Evolutionary conservation across 257 asterid genomes (phyloP).

Genomic region (Linderniella brevidens): DNA sequence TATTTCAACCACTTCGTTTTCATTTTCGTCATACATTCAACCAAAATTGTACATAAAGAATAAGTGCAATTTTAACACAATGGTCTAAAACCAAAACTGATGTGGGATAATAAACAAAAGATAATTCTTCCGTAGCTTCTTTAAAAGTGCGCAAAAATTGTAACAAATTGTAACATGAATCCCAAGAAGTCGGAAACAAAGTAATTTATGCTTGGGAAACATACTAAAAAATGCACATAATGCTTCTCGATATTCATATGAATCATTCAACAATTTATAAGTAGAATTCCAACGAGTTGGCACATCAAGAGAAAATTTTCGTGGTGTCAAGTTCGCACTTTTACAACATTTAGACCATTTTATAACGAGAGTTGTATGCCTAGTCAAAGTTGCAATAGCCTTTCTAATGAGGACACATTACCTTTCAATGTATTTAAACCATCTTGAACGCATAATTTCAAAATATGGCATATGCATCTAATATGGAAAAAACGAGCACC

Average conservation of each 20-base stretch:
- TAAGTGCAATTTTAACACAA: not conserved
- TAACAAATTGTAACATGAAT: not conserved
- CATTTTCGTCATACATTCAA: not conserved
- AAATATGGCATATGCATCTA: not conserved
- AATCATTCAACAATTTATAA: not conserved
- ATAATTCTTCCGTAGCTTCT: not conserved
- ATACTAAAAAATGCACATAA: not conserved
- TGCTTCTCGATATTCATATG: not conserved
- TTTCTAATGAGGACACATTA: not conserved
- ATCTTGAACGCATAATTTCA: not conserved
- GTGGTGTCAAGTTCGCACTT: not conserved
- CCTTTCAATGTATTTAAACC: not conserved
- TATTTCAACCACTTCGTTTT: constrained; percentile 1
- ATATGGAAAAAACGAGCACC: not conserved
- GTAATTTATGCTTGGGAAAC: not conserved
- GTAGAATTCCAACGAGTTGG: not conserved
- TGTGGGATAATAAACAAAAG: constrained; percentile 4
- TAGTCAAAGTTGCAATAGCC: not conserved
- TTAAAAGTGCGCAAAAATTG: not conserved
- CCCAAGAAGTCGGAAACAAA: not conserved
- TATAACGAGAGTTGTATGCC: not conserved
- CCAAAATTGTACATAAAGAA: not conserved
- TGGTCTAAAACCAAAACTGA: not conserved
- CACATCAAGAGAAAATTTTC: not conserved
- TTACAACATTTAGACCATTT: not conserved